These are phyloP conservation scores for Cavenderia fasciculata DNA, from an alignment of 78 protist species.

Conservation along the genomic window DNA sequence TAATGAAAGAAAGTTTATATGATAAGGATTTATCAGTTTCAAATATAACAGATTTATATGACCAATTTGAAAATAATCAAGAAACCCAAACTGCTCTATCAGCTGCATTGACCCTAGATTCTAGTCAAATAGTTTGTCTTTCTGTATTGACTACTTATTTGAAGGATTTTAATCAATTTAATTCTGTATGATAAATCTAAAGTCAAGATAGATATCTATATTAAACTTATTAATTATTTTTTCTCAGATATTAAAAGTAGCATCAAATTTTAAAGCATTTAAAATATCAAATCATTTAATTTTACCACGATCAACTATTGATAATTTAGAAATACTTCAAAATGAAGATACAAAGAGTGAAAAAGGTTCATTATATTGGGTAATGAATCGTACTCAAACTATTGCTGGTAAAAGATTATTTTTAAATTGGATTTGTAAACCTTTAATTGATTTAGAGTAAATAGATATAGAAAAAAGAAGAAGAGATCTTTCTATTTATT, in stretches of 20 bases:
- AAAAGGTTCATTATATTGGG: constrained; percentile 76
- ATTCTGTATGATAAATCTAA: background rate
- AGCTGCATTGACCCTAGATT: background rate
- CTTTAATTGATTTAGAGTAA: constrained; percentile 47
- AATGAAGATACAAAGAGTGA: constrained; percentile 55
- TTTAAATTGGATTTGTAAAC: constrained; percentile 71
- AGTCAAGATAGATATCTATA: background rate
- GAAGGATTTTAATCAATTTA: constrained; percentile 42
- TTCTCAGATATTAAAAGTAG: background rate
- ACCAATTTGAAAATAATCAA: background rate
- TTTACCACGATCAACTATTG: constrained; percentile 64
- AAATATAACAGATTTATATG: constrained; percentile 10
- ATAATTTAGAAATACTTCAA: constrained; percentile 43
- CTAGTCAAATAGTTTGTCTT: constrained; percentile 6
- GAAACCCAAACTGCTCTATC: background rate
- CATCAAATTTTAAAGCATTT: constrained; percentile 48
- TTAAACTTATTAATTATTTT: background rate
- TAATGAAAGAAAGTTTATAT: background rate
- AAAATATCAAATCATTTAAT: constrained; percentile 11
- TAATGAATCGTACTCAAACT: constrained; percentile 71
- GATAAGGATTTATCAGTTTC: constrained; percentile 24
- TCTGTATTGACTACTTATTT: constrained; percentile 8
- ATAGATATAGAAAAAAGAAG: background rate
- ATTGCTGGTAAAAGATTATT: constrained; percentile 62
- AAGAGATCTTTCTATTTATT: background rate